Conservation (phyloP, 192 early-diverging fungal genomes). For the Funneliformis geosporum region DNA sequence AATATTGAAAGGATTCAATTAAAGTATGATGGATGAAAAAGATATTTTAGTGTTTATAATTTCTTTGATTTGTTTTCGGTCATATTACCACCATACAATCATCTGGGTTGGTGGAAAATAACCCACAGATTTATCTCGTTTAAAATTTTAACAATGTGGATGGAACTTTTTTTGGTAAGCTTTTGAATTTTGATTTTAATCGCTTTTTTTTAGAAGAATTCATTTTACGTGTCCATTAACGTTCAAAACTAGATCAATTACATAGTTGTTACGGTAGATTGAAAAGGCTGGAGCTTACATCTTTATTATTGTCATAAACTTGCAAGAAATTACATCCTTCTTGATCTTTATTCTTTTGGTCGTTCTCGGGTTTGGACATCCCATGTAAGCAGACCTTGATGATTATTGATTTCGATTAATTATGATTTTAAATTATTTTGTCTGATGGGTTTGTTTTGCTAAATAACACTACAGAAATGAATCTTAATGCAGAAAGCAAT, state of each 20-base stretch:
- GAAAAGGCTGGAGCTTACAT: background rate
- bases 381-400: no score
- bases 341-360: background rate
- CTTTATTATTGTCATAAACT: background rate
- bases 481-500: no score
- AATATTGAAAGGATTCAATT: background rate
- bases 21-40: no score
- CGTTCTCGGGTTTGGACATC: constrained; percentile 7
- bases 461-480: no score
- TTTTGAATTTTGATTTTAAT: background rate
- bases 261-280: background rate
- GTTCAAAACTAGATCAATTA: background rate
- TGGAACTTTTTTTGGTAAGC: background rate
- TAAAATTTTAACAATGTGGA: background rate
- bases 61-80: constrained; percentile 8
- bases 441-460: no score
- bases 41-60: constrained; percentile 9
- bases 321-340: background rate
- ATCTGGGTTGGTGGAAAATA: no score
- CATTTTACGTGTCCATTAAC: background rate
- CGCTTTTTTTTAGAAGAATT: no score
- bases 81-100: no score
- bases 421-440: no score
- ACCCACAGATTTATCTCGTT: background rate
- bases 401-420: no score